These are phyloP conservation scores for Gastrolobium villosum DNA, from an alignment of 306 rosid species.

Conservation along the genomic window DNA sequence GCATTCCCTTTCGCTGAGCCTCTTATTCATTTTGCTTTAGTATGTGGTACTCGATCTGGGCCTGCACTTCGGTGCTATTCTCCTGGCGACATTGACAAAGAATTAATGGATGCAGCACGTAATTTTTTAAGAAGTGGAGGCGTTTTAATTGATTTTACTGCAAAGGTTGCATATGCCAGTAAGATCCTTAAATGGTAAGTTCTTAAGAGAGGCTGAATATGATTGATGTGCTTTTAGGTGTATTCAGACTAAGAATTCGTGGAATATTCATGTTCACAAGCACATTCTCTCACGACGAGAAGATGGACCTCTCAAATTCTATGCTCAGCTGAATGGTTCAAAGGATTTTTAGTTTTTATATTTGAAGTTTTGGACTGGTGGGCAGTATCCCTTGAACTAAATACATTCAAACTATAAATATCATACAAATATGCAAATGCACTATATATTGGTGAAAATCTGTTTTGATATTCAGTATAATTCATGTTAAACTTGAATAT, in stretches of 20 bases:
- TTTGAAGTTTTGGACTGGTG: background rate
- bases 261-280: conserved; percentile 8
- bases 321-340: background rate
- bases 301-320: background rate
- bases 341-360: background rate
- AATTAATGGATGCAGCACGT: conserved; percentile 72
- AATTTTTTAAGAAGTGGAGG: conserved; percentile 72
- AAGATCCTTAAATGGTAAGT: conserved; percentile 80
- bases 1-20: conserved; percentile 82
- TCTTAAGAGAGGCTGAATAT: background rate
- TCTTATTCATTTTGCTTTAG: conserved; percentile 78
- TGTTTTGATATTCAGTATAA: background rate
- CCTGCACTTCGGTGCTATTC: conserved; percentile 80
- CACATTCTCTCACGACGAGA: background rate
- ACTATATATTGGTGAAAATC: background rate
- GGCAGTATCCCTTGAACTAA: background rate
- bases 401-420: background rate
- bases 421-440: background rate
- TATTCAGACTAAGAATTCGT: conserved; percentile 5
- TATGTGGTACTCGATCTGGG: conserved; percentile 78
- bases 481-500: background rate
- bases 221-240: conserved; percentile 13
- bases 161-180: conserved; percentile 62
- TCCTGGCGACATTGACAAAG: conserved; percentile 75
- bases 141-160: conserved; percentile 60